Evolutionary conservation across 2,329 filamentous ascomycete genomes (phyloP).

Genomic region (Aureobasidium sp.): DNA sequence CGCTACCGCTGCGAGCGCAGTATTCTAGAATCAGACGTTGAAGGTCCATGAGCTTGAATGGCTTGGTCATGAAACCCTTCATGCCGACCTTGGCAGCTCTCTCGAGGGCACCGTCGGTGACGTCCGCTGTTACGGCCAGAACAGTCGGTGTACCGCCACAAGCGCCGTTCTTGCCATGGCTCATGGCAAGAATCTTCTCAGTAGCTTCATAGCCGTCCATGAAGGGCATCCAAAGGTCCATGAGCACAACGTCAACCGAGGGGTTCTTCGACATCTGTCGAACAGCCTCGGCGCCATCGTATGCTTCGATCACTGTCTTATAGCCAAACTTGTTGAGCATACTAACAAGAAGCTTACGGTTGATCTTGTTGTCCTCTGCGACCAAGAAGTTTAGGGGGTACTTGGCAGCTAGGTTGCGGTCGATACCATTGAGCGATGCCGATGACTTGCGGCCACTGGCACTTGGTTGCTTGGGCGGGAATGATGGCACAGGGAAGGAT

Average conservation of each 20-base stretch:
- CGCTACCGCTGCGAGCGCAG: conserved; percentile 27
- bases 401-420: conserved; percentile 52
- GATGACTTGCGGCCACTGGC: conserved; percentile 21
- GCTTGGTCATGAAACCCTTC: conserved; percentile 63
- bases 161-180: conserved; percentile 17
- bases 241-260: conserved; percentile 56
- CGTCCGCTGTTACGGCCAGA: conserved; percentile 60
- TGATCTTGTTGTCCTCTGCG: conserved; percentile 67
- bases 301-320: conserved; percentile 55
- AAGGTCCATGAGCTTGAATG: conserved; percentile 56
- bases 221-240: conserved; percentile 72
- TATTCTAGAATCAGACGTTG: conserved; percentile 52
- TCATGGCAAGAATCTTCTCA: conserved; percentile 52
- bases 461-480: conserved; percentile 15
- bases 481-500: conserved; percentile 16
- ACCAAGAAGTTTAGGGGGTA: conserved; percentile 62
- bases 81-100: conserved; percentile 57
- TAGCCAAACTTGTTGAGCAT: conserved; percentile 65
- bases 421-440: conserved; percentile 33
- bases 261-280: conserved; percentile 44
- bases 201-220: conserved; percentile 68
- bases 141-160: conserved; percentile 35
- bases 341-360: conserved; percentile 58
- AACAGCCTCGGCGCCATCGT: conserved; percentile 62
- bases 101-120: conserved; percentile 56